Base-by-base conservation (phyloP, 176 grass and related monocot species). In the Ensete glaucum region DNA sequence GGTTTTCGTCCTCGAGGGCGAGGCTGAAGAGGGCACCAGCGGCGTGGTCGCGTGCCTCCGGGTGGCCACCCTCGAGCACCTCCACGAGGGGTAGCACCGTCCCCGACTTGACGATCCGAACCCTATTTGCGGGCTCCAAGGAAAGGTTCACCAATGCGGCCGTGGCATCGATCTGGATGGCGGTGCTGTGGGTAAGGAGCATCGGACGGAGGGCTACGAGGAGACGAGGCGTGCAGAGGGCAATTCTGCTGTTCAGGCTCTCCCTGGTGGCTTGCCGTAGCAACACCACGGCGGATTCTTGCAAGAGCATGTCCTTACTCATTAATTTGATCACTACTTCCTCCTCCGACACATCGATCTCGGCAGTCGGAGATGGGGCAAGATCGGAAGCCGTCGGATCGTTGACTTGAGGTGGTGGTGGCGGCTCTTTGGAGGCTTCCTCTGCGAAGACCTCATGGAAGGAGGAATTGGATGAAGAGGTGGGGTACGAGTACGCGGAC, bases 11-110 rank as follows among this genome's bases (percentile, higher is more conserved):
- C 55, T 89, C 83, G 34, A 85, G 52, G 1, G 83, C 76, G 12
- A 89, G 72, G 81, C 87, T 89, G 58, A 82, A 75, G 62, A 85
- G 34, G 7, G 80, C 83, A 1, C 79, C 83, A 3, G 83, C 80
- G 9, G 66, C 72, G 69, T 85, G 72, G 76, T 81, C 71, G 14
- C 69, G 77, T 1, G 77, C 76, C 67, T 89, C 72, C 7, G 54
- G 22, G 19, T 57, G 25, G 16, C 66, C 73, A 34, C 26, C 17
- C 64, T 50, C 62, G 34, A 89, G 72, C 29, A 81, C 65, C 27
- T 85, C 62, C 8, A 89, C 75, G 9, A 89, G 66, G 54, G 84
- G 67, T 51, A 68, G 76, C 62, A 89, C 68, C 52, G 63, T 49
- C 29, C 80, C 87, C 19, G 87, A 78, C 19, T 69, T 83, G 1